Evolutionary conservation across 768 basidiomycete genomes (phyloP).

Genomic region (Terana coerulea): DNA sequence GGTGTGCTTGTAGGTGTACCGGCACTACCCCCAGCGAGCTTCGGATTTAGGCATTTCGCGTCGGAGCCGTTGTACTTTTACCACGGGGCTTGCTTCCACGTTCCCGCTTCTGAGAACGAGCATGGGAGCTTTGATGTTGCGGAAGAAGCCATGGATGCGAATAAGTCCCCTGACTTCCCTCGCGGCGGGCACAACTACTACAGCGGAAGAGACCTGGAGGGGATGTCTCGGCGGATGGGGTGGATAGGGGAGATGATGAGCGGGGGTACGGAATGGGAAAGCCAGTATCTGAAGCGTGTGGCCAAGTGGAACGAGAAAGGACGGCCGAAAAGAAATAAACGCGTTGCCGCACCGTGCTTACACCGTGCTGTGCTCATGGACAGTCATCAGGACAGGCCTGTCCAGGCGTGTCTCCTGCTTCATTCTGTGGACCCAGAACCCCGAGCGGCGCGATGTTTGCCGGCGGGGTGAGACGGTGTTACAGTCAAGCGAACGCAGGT

Average conservation of each 20-base stretch:
- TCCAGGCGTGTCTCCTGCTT: too few species aligned
- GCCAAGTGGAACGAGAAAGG: conserved; percentile 9
- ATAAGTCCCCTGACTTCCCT: conserved; percentile 33
- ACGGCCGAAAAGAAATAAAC: not conserved
- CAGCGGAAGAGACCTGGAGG: conserved; percentile 51
- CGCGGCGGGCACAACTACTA: conserved; percentile 65
- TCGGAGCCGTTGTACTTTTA: conserved; percentile 45
- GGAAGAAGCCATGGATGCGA: conserved; percentile 13
- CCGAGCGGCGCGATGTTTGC: not conserved
- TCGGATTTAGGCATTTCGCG: conserved; percentile 54
- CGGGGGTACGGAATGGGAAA: conserved; percentile 39
- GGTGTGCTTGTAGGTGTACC: conserved; percentile 42
- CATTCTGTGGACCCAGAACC: not conserved
- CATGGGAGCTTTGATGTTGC: conserved; percentile 38
- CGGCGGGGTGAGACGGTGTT: too few species aligned
- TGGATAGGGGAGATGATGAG: conserved; percentile 39
- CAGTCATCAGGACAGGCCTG: too few species aligned
- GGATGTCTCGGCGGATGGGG: conserved; percentile 34
- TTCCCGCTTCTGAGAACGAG: conserved; percentile 44
- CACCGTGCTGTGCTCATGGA: not conserved
- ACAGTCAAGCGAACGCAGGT: too few species aligned
- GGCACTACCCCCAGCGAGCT: conserved; percentile 44
- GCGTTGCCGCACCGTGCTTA: not conserved
- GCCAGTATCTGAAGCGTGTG: conserved; percentile 15
- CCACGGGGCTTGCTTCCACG: conserved; percentile 42